phyloP scores from a whole-genome alignment of 768 basidiomycete species.

The Paxillus ammoniavirescens region DNA sequence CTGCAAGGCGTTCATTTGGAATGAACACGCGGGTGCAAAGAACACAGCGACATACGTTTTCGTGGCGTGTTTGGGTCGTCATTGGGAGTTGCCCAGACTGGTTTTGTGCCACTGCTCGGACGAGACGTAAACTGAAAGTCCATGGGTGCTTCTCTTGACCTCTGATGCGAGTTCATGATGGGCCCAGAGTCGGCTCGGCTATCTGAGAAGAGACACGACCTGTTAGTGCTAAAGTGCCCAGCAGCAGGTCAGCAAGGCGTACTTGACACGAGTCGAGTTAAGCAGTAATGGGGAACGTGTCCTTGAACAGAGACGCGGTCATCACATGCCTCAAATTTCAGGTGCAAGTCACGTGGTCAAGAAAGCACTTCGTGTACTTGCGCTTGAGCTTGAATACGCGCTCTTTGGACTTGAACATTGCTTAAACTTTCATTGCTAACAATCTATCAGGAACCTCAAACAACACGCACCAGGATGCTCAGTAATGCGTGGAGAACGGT shows the following conservation, averaged over 20 bases:
- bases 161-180: constrained; percentile 29
- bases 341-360: constrained; percentile 26
- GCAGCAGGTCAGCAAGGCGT: neutral
- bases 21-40: constrained; percentile 8
- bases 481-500: constrained; percentile 25
- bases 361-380: neutral
- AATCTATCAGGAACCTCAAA: neutral
- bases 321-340: constrained; percentile 8
- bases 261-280: constrained; percentile 11
- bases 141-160: constrained; percentile 84
- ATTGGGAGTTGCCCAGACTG: constrained; percentile 51
- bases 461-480: constrained; percentile 23
- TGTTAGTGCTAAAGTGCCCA: neutral
- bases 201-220: neutral
- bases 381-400: no score
- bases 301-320: constrained; percentile 13
- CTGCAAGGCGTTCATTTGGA: constrained; percentile 36
- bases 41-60: constrained; percentile 62
- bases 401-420: neutral
- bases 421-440: constrained; percentile 2
- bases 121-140: constrained; percentile 84
- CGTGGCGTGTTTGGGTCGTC: constrained; percentile 54
- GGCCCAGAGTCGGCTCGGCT: neutral
- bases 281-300: constrained; percentile 1
- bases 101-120: constrained; percentile 46